Percentiles rank a stretch among this genome's conserved stretches.
phyloP scores from a whole-genome alignment of 2,329 filamentous ascomycete species.

The Xylariaceae sp. region DNA sequence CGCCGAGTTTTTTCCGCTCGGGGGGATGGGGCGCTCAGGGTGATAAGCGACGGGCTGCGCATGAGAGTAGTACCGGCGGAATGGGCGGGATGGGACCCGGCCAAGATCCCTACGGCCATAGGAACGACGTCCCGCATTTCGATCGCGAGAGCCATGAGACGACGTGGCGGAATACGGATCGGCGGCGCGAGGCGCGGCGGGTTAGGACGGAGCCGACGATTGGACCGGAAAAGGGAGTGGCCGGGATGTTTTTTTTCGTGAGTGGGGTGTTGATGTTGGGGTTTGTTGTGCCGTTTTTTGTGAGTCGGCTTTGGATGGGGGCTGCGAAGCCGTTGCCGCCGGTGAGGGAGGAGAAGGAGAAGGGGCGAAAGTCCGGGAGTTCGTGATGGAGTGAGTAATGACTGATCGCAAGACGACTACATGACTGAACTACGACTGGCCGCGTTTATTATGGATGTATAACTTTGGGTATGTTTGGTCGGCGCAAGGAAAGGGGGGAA shows the following conservation, averaged over 20 bases:
- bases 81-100: conserved; percentile 55
- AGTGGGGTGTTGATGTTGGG: conserved; percentile 43
- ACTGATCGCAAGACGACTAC: too few relatives aligned
- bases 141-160: conserved; percentile 66
- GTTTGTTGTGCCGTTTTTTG: conserved; percentile 41
- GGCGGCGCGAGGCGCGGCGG: conserved; percentile 39
- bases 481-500: not conserved
- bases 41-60: conserved; percentile 53
- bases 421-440: too few relatives aligned
- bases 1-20: conserved; percentile 79
- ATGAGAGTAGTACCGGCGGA: conserved; percentile 37
- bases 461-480: not conserved
- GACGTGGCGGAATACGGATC: conserved; percentile 64
- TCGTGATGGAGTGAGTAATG: not conserved
- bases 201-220: conserved; percentile 31
- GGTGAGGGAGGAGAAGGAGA: not conserved
- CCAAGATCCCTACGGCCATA: conserved; percentile 42
- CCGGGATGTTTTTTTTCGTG: conserved; percentile 47
- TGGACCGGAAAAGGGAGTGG: conserved; percentile 38
- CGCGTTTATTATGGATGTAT: not conserved
- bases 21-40: conserved; percentile 69
- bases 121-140: conserved; percentile 63
- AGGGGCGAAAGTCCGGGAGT: not conserved
- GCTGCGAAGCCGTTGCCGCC: not conserved
- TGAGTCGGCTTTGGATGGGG: conserved; percentile 34